Percentiles rank a stretch among this genome's conserved stretches.
These are phyloP conservation scores for Penicillium longicatenatum DNA, from an alignment of 495 filamentous ascomycete genomes.

Conservation along the genomic window DNA sequence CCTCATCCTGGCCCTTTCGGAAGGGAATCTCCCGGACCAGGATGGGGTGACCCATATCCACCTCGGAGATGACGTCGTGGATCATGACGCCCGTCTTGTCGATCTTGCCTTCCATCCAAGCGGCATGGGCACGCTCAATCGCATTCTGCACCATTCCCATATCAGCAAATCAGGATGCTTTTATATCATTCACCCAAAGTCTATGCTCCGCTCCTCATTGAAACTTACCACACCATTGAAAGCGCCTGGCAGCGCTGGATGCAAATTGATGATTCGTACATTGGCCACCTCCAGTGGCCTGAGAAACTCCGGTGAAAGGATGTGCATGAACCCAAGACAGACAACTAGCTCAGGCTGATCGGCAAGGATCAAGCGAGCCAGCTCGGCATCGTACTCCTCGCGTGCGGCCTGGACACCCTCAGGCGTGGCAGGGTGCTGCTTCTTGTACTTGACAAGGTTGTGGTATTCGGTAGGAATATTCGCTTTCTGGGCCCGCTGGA, in stretches of 20 bases:
- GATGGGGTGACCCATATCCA: slow-evolving; percentile 79
- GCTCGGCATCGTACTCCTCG: slow-evolving; percentile 75
- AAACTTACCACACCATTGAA: slow-evolving; percentile 70
- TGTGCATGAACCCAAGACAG: slow-evolving; percentile 54
- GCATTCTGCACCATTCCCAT: slow-evolving; percentile 46
- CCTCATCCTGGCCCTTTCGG: slow-evolving; percentile 60
- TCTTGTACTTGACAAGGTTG: slow-evolving; percentile 75
- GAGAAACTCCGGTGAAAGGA: slow-evolving; percentile 65
- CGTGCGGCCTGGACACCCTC: slow-evolving; percentile 56
- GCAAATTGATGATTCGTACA: slow-evolving; percentile 81
- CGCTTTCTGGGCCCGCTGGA: slow-evolving; percentile 67
- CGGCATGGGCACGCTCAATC: slow-evolving; percentile 76
- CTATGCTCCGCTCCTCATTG: neutral
- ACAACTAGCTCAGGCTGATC: slow-evolving; percentile 72
- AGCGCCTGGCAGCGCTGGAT: slow-evolving; percentile 74
- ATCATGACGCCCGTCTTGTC: slow-evolving; percentile 91
- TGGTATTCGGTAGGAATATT: slow-evolving; percentile 82
- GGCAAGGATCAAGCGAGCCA: slow-evolving; percentile 70
- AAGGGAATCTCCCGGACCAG: slow-evolving; percentile 72
- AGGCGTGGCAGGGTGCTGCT: slow-evolving; percentile 45
- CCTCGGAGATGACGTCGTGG: slow-evolving; percentile 82
- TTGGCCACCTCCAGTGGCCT: slow-evolving; percentile 60
- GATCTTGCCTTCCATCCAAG: slow-evolving; percentile 70
- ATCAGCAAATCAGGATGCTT: neutral
- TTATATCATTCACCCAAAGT: neutral